A percentile compares a stretch with the other conserved stretches of the same genome.
Conservation (phyloP, 345 rosid genomes). For the Populus nigra region DNA sequence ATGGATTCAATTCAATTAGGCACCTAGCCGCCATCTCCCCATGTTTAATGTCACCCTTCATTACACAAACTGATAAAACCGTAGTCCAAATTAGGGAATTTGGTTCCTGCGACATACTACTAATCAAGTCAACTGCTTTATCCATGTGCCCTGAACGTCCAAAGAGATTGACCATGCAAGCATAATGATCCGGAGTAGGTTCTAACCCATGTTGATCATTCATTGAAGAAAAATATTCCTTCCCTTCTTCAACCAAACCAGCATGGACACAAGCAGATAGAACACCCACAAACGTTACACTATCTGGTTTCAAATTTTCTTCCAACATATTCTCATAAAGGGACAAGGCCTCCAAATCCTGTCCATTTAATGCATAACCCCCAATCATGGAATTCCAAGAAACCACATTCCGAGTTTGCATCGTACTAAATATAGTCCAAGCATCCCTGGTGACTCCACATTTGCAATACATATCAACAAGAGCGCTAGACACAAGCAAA, state of each 20-base stretch:
- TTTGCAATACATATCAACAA: slow-evolving; percentile 55
- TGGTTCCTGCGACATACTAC: slow-evolving; percentile 44
- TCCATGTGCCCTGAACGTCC: slow-evolving; percentile 46
- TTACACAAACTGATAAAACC: slow-evolving; percentile 44
- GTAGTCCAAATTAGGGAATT: slow-evolving; percentile 52
- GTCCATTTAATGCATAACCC: slow-evolving; percentile 58
- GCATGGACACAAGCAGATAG: slow-evolving; percentile 59
- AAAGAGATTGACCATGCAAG: slow-evolving; percentile 53
- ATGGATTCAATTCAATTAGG: slow-evolving; percentile 49
- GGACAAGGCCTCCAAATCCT: slow-evolving; percentile 45
- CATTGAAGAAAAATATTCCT: slow-evolving; percentile 49
- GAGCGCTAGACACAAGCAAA: slow-evolving; percentile 56
- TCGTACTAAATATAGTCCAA: slow-evolving; percentile 34
- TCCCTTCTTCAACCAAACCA: slow-evolving; percentile 48
- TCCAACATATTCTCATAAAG: slow-evolving; percentile 46
- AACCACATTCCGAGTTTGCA: slow-evolving; percentile 42
- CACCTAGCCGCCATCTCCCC: slow-evolving; percentile 54
- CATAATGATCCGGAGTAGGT: slow-evolving; percentile 49
- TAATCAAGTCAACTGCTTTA: slow-evolving; percentile 43
- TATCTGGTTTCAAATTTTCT: slow-evolving; percentile 48
- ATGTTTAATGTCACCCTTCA: slow-evolving; percentile 38
- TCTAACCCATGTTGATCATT: slow-evolving; percentile 31
- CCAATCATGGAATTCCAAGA: slow-evolving; percentile 62
- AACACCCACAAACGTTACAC: slow-evolving; percentile 48
- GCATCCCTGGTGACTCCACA: slow-evolving; percentile 53